phyloP scores from a whole-genome alignment of 176 grass and related monocot genomes.

The Dactylis glomerata region DNA sequence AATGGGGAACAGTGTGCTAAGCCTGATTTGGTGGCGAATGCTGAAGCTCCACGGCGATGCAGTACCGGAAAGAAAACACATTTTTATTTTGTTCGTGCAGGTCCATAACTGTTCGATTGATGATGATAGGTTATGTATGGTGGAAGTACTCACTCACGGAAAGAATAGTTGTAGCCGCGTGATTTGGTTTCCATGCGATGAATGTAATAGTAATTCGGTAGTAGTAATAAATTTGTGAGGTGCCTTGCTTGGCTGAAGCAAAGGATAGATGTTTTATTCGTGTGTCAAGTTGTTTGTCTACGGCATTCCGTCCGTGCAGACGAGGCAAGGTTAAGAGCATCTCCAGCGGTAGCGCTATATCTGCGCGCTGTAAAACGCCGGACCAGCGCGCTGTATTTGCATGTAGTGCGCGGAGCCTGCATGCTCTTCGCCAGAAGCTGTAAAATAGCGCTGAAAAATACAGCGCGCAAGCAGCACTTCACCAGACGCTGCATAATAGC shows the following conservation, averaged over 20 bases:
- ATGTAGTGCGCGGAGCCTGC: too few relatives aligned
- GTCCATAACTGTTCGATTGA: background rate
- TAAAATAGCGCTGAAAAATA: too few relatives aligned
- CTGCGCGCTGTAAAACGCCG: too few relatives aligned
- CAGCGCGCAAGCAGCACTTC: too few relatives aligned
- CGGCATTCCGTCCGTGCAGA: background rate
- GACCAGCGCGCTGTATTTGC: too few relatives aligned
- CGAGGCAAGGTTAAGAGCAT: too few relatives aligned
- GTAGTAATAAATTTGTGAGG: too few relatives aligned
- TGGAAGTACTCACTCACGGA: background rate
- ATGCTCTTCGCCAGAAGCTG: too few relatives aligned
- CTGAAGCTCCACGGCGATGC: background rate
- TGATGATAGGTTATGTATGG: background rate
- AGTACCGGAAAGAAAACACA: too few relatives aligned
- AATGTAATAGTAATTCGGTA: background rate
- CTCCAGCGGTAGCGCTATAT: too few relatives aligned
- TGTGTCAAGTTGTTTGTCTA: background rate
- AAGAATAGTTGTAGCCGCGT: background rate
- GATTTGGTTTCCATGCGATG: background rate
- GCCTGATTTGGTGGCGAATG: background rate
- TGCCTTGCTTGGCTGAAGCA: background rate
- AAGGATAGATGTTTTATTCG: constrained; percentile 16
- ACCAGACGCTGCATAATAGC: too few relatives aligned
- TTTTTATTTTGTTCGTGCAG: too few relatives aligned
- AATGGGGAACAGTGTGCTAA: background rate